Base-by-base conservation (phyloP, 75 land plant species). In the Selaginella tamariscina region DNA sequence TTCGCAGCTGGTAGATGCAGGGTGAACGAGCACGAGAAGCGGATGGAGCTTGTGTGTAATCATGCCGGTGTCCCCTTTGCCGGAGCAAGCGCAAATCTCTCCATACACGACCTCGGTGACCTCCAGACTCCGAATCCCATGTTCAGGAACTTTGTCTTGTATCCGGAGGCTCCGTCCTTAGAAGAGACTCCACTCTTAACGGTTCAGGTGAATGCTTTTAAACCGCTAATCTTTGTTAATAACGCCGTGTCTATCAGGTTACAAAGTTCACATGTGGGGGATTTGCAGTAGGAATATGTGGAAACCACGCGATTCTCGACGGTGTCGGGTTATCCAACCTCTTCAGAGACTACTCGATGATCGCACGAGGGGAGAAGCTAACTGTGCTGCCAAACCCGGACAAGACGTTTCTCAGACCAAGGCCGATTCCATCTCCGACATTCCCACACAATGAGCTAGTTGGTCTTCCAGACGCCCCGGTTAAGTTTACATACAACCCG, bases 201-300 rank as follows among this genome's bases (percentile, higher is more conserved):
- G n/a, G n/a, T 33, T 22, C 69, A 32, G 23, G 56, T 21, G 27
- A 30, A 5, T 15, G 18, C 2, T 31, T 27, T 9, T 5, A 0
- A 63, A 20, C 24, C 22, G 15, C 22, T 13, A 2, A 22, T 30
- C 23, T n/a, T 54, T 27, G 0, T 55, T 15, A 11, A 30, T 24
- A 39, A 39, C n/a, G n/a, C n/a, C 29, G 55, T 30, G 30, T 66
- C 1, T 1, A 11, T 73, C 63, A 85, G 88, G 77, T 85, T 55
- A 85, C 88, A 2, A 84, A 69, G 49, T 81, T 85, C 71, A 68
- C 66, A 1, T 85, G 88, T 72, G 88, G 88, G 31, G 88, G 83
- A 26, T 78, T 75, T 31, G 60, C 83, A 20, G 2, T 85, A 5
- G 88, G 86, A 0, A 66, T 84, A 18, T 82, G 83, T 0, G 68